These are phyloP conservation scores for Trichomonas vaginalis DNA, from an alignment of 208 protist species.

Conservation along the genomic window DNA sequence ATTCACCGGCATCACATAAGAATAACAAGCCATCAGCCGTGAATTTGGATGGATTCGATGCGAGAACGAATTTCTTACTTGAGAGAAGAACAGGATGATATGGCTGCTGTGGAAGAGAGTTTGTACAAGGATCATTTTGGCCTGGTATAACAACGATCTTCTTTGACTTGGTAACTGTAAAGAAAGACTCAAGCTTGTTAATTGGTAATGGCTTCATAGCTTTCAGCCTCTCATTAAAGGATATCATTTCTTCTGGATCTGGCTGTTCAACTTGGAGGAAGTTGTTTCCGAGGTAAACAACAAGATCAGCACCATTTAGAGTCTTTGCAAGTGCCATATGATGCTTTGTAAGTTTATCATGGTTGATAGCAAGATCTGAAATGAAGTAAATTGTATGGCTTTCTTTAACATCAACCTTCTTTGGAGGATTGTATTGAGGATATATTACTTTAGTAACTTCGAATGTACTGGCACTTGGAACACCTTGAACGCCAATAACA, in stretches of 20 bases:
- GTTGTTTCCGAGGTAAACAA: background rate
- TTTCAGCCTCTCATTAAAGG: background rate
- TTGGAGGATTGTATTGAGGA: background rate
- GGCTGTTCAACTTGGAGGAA: background rate
- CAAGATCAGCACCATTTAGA: background rate
- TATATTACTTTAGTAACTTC: background rate
- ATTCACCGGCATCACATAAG: background rate
- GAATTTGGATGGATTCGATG: background rate
- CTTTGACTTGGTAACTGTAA: background rate
- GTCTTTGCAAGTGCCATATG: background rate
- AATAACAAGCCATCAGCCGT: background rate
- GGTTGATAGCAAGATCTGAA: background rate
- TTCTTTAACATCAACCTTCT: background rate
- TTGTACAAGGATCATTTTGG: background rate
- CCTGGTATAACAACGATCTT: background rate
- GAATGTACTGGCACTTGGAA: background rate
- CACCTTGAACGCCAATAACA: background rate
- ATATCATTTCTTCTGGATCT: background rate
- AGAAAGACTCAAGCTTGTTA: background rate
- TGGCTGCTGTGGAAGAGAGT: background rate
- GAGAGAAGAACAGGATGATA: background rate
- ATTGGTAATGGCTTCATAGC: background rate
- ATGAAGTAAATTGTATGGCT: background rate
- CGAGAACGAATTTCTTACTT: background rate
- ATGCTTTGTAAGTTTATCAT: background rate